phyloP scores from a whole-genome alignment of 164 flowering plant species.

The Brasenia schreberi region DNA sequence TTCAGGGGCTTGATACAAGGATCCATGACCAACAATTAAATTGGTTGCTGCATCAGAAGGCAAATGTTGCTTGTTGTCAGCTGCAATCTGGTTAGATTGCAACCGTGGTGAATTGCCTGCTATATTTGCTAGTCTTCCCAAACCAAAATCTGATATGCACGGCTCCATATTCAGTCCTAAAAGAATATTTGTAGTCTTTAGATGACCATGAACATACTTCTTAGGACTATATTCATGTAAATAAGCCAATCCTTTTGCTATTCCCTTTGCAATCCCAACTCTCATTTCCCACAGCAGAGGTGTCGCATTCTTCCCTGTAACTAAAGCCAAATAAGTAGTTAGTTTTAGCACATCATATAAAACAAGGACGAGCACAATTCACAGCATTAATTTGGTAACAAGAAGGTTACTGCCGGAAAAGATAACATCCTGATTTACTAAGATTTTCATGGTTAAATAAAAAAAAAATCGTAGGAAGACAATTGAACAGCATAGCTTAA shows the following conservation, averaged over 20 bases:
- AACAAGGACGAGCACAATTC: no score
- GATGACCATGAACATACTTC: conserved; percentile 90
- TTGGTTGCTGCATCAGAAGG: conserved; percentile 25
- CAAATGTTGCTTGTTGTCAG: conserved; percentile 26
- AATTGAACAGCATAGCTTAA: no score
- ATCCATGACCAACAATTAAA: conserved; percentile 19
- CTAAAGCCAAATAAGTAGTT: not conserved
- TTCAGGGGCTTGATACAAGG: conserved; percentile 85
- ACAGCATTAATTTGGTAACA: no score
- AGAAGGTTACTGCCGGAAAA: no score
- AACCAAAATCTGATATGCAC: conserved; percentile 79
- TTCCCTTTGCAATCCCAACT: conserved; percentile 60
- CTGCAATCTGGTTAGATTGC: conserved; percentile 35
- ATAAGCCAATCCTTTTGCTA: conserved; percentile 69
- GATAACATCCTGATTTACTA: no score
- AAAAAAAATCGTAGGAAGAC: no score
- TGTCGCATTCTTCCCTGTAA: conserved; percentile 40
- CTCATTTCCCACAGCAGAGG: conserved; percentile 72
- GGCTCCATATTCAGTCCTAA: conserved; percentile 78
- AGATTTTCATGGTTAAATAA: no score
- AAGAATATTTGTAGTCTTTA: conserved; percentile 73
- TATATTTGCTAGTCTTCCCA: conserved; percentile 82
- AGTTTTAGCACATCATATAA: no score
- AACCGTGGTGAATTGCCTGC: conserved; percentile 62
- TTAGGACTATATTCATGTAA: conserved; percentile 94